Conservation (phyloP, 495 filamentous ascomycete species). For the Trichoderma erinaceum region DNA sequence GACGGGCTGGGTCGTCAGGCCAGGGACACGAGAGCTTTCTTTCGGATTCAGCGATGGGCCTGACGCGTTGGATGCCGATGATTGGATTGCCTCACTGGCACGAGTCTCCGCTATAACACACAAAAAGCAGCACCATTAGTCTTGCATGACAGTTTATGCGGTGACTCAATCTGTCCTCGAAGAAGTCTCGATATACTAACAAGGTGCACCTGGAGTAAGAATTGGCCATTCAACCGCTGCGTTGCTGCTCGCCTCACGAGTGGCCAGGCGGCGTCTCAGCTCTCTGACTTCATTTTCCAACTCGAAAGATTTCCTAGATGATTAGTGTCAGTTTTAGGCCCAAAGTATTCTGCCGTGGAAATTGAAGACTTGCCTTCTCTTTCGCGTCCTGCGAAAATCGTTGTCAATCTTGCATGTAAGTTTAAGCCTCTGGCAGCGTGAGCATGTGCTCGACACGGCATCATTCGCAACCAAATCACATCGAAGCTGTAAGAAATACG, state of each 20-base stretch:
- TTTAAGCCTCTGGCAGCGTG: not conserved
- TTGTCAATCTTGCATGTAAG: not conserved
- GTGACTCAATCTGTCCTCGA: not conserved
- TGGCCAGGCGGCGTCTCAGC: not conserved
- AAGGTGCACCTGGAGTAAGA: not conserved
- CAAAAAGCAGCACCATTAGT: not conserved
- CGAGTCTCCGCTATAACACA: not conserved
- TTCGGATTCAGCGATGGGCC: not conserved
- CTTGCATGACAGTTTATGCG: not conserved
- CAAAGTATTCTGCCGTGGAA: too few relatives aligned
- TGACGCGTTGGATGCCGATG: not conserved
- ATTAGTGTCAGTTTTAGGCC: not conserved
- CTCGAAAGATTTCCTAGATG: not conserved
- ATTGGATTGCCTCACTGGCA: not conserved
- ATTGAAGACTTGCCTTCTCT: not conserved
- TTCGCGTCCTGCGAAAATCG: not conserved
- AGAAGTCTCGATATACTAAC: not conserved
- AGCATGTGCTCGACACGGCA: not conserved
- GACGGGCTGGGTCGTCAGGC: not conserved
- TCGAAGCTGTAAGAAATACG: not conserved
- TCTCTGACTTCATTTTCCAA: constrained; percentile 6
- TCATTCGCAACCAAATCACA: not conserved
- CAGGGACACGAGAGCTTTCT: constrained; percentile 2
- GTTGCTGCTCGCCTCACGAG: not conserved
- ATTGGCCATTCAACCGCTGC: not conserved